Evolutionary conservation across 164 flowering plant species (phyloP).

Genomic region (Magnolia changhungtana): DNA sequence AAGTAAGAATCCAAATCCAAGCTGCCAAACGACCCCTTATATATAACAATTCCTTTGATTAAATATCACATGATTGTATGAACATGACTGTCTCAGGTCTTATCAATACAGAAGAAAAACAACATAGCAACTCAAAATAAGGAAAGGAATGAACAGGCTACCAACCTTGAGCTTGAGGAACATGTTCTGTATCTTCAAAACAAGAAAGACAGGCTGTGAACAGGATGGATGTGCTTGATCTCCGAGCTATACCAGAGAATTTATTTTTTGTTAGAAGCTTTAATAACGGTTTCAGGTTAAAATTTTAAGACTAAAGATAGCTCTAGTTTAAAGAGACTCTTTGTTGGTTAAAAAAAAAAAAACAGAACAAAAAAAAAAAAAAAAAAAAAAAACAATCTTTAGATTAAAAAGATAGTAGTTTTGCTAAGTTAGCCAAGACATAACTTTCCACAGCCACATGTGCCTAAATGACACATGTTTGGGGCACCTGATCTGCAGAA

Average conservation of each 20-base stretch:
- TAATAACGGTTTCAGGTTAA: background rate
- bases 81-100: background rate
- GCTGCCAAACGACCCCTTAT: too few species aligned
- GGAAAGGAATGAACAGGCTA: conserved; percentile 9
- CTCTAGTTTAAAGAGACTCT: background rate
- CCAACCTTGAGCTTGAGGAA: conserved; percentile 71
- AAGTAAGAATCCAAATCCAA: too few species aligned
- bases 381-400: background rate
- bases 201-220: conserved; percentile 78
- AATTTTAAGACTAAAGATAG: background rate
- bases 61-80: background rate
- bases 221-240: conserved; percentile 37
- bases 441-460: too few species aligned
- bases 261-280: conserved; percentile 8
- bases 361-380: background rate
- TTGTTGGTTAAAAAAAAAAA: background rate
- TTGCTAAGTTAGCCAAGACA: too few species aligned
- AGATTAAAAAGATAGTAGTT: background rate
- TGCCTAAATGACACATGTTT: background rate
- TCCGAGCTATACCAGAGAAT: conserved; percentile 36
- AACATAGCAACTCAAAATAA: background rate
- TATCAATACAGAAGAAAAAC: background rate
- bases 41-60: too few species aligned
- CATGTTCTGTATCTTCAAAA: conserved; percentile 61
- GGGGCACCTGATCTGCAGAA: background rate